phyloP scores from a whole-genome alignment of 1,284 basidiomycete species.

The Coniferiporia sulphurascens region DNA sequence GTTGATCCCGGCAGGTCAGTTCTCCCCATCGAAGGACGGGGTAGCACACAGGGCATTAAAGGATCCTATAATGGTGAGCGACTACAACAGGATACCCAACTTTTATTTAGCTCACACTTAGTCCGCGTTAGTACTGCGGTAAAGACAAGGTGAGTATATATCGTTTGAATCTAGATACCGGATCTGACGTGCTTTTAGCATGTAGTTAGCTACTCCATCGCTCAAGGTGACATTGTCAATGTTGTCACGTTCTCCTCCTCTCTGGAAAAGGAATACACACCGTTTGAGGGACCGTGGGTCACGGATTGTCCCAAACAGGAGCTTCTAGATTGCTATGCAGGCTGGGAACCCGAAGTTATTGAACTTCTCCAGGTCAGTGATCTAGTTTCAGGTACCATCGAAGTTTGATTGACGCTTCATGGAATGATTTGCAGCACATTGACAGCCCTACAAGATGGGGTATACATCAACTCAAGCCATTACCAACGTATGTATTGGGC shows the following conservation, averaged over 20 bases:
- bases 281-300: conserved; percentile 41
- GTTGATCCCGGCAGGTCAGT: conserved; percentile 29
- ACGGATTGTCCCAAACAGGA: conserved; percentile 32
- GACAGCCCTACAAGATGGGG: conserved; percentile 21
- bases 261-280: conserved; percentile 36
- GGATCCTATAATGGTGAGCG: conserved; percentile 20
- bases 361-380: conserved; percentile 38
- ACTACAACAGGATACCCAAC: background rate
- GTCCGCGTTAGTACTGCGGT: conserved; percentile 34
- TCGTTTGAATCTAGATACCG: conserved; percentile 6
- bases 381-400: background rate
- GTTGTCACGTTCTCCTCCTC: conserved; percentile 42
- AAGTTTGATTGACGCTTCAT: background rate
- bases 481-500: conserved; percentile 11
- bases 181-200: conserved; percentile 28
- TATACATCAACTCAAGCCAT: conserved; percentile 9
- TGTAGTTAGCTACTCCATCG: conserved; percentile 45
- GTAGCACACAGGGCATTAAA: conserved; percentile 12
- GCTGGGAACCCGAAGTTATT: conserved; percentile 45
- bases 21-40: conserved; percentile 19
- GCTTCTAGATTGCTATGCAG: conserved; percentile 32
- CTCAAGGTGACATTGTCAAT: conserved; percentile 41
- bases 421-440: conserved; percentile 10
- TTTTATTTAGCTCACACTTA: background rate
- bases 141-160: conserved; percentile 34